These are phyloP conservation scores for Schizonepeta tenuifolia DNA, from an alignment of 257 asterid genomes.

Conservation along the genomic window DNA sequence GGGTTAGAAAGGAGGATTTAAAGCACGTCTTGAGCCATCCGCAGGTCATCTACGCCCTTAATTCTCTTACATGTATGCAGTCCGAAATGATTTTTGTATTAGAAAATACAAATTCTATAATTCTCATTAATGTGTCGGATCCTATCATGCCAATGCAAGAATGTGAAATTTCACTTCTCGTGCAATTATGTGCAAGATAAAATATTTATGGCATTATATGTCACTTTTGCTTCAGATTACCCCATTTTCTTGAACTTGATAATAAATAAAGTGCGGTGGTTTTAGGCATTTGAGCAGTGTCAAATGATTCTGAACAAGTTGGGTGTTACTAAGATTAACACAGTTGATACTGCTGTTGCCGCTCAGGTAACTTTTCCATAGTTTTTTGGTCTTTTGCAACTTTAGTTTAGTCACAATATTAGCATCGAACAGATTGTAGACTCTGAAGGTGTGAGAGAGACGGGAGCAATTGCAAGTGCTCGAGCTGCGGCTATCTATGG, in stretches of 20 bases:
- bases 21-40: conserved; percentile 89
- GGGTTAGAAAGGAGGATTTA: conserved; percentile 75
- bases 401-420: conserved; percentile 18
- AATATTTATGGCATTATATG: background rate
- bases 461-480: conserved; percentile 85
- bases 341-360: conserved; percentile 83
- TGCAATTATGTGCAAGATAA: background rate
- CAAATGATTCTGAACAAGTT: conserved; percentile 56
- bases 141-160: background rate
- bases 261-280: conserved; percentile 14
- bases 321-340: conserved; percentile 55
- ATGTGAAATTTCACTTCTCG: too few relatives aligned
- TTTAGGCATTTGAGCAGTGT: conserved; percentile 89
- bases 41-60: conserved; percentile 59
- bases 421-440: conserved; percentile 71
- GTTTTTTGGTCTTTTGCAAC: conserved; percentile 14
- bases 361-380: conserved; percentile 69
- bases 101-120: background rate
- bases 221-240: conserved; percentile 13
- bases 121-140: conserved; percentile 2
- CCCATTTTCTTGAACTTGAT: background rate
- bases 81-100: background rate
- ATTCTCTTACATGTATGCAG: conserved; percentile 2
- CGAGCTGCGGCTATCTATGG: conserved; percentile 92
- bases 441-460: conserved; percentile 61